These are phyloP conservation scores for Isabelozyma rhagii DNA, from an alignment of 805 yeast genomes.

Conservation along the genomic window DNA sequence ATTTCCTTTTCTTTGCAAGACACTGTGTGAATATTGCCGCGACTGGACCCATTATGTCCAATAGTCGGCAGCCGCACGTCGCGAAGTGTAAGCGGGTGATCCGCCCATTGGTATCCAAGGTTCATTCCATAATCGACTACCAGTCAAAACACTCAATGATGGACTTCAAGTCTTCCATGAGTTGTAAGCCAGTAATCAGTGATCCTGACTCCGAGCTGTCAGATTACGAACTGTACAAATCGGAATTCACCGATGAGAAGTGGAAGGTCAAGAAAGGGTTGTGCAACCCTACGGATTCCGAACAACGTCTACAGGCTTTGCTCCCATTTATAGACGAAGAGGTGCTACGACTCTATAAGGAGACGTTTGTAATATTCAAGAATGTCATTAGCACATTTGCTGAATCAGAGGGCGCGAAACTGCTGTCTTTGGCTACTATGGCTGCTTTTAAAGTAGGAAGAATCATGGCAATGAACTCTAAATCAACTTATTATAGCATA, in stretches of 20 bases:
- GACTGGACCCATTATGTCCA: no score
- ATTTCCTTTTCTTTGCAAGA: no score
- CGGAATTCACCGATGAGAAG: neutral
- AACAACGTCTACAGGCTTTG: constrained; percentile 20
- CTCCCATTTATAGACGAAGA: constrained; percentile 25
- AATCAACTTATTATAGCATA: constrained; percentile 30
- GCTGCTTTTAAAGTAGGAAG: constrained; percentile 28
- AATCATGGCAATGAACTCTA: constrained; percentile 29
- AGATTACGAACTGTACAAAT: neutral
- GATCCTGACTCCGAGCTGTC: neutral
- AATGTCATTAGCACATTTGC: constrained; percentile 17
- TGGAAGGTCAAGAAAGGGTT: neutral
- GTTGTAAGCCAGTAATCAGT: neutral
- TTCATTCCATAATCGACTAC: constrained; percentile 30
- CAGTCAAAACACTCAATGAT: constrained; percentile 12
- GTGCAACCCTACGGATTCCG: constrained; percentile 13
- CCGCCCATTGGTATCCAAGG: constrained; percentile 35
- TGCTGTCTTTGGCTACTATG: constrained; percentile 20
- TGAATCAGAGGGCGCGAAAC: neutral
- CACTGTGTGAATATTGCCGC: no score
- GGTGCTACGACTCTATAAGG: constrained; percentile 23
- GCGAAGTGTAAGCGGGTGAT: constrained; percentile 30
- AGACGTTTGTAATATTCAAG: constrained; percentile 28
- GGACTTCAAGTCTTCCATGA: no score
- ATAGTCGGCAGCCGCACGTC: constrained; percentile 5